These are phyloP conservation scores for Hapsidospora chrysogenum DNA, from an alignment of 495 filamentous ascomycete genomes.

Conservation along the genomic window DNA sequence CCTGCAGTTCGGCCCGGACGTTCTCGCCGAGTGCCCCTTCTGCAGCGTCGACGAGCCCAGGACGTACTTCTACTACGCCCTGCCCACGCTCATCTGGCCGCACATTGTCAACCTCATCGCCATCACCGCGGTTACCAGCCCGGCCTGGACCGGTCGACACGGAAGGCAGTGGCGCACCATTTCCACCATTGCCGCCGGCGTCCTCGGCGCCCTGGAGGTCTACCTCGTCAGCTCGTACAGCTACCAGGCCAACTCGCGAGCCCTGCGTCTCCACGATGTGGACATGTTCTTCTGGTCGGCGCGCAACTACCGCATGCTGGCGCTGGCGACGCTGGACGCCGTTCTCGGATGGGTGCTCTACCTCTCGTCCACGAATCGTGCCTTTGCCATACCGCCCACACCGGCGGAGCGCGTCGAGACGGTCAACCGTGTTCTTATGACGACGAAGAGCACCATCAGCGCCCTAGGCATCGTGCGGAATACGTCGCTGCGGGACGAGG, in stretches of 20 bases:
- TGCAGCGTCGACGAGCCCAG: constrained; percentile 57
- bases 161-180: constrained; percentile 50
- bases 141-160: constrained; percentile 32
- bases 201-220: constrained; percentile 43
- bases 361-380: constrained; percentile 59
- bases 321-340: constrained; percentile 43
- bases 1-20: constrained; percentile 60
- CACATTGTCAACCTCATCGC: constrained; percentile 63
- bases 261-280: constrained; percentile 37
- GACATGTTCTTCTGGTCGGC: constrained; percentile 54
- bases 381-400: constrained; percentile 24
- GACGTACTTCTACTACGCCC: constrained; percentile 64
- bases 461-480: constrained; percentile 39
- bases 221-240: constrained; percentile 44
- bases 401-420: constrained; percentile 31
- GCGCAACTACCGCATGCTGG: constrained; percentile 37
- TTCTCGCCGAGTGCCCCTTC: constrained; percentile 59
- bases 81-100: constrained; percentile 55
- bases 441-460: constrained; percentile 24
- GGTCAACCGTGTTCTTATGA: constrained; percentile 17
- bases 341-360: constrained; percentile 48
- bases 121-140: constrained; percentile 29
- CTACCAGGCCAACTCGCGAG: constrained; percentile 37
- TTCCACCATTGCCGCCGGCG: constrained; percentile 46
- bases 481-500: constrained; percentile 34